These are phyloP conservation scores for Trametes sp. DNA, from an alignment of 1,284 basidiomycete genomes.

Conservation along the genomic window DNA sequence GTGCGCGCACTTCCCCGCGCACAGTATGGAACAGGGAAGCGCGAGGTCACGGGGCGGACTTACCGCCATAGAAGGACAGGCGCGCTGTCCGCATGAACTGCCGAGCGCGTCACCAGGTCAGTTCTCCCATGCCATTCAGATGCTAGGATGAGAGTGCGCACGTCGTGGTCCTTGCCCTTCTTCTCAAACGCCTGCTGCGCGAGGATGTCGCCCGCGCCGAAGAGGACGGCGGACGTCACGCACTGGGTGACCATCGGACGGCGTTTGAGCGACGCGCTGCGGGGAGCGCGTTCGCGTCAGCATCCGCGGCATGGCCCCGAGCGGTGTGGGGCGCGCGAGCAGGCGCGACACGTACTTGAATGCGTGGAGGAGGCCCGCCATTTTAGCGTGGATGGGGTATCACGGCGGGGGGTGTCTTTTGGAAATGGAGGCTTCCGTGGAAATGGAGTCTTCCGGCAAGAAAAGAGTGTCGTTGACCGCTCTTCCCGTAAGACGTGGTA, in stretches of 20 bases:
- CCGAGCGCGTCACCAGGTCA: neutral
- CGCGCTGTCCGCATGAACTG: conserved; percentile 77
- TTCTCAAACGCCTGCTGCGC: conserved; percentile 85
- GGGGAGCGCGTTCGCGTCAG: neutral
- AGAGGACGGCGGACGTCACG: conserved; percentile 71
- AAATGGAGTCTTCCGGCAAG: too few species aligned
- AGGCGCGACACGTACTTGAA: conserved; percentile 13
- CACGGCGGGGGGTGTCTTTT: neutral
- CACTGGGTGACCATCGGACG: conserved; percentile 74
- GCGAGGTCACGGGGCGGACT: conserved; percentile 15
- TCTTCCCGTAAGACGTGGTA: too few species aligned
- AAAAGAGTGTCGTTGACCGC: too few species aligned
- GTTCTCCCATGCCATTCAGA: neutral
- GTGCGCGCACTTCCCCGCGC: neutral
- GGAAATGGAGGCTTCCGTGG: too few species aligned
- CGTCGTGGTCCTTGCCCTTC: conserved; percentile 72
- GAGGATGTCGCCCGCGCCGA: conserved; percentile 81
- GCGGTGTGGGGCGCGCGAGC: neutral
- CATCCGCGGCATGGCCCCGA: neutral
- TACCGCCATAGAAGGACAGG: conserved; percentile 78
- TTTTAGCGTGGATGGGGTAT: neutral
- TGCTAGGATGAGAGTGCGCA: conserved; percentile 44
- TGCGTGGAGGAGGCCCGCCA: conserved; percentile 20
- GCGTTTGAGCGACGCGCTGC: conserved; percentile 65
- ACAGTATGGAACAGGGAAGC: neutral